Evolutionary conservation across 768 basidiomycete species (phyloP).

Genomic region (Lentinus tigrinus): DNA sequence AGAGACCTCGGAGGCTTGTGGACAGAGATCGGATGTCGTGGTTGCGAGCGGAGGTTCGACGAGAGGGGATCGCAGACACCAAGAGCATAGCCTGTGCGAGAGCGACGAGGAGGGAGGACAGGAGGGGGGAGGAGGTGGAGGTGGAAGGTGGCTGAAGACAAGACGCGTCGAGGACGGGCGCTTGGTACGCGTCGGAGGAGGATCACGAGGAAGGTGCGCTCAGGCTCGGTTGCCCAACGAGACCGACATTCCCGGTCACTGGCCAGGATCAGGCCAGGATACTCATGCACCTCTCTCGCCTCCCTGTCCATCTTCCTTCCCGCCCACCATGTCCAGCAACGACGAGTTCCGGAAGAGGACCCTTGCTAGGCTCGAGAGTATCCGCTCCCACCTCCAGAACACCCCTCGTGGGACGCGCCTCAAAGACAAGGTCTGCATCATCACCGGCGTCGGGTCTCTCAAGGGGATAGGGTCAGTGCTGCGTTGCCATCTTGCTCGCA

Average conservation of each 20-base stretch:
- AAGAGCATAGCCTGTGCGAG: neutral
- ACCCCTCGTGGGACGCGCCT: slow-evolving; percentile 56
- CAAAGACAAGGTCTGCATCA: slow-evolving; percentile 77
- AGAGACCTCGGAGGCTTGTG: no score
- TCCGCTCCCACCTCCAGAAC: slow-evolving; percentile 64
- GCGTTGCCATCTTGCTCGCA: neutral
- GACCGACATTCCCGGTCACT: neutral
- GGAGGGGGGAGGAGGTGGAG: neutral
- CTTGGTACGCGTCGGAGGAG: slow-evolving; percentile 19
- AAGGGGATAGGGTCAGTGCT: slow-evolving; percentile 81
- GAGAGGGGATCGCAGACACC: no score
- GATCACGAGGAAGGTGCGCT: neutral
- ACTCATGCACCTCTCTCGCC: neutral
- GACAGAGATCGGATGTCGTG: no score
- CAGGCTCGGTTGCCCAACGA: neutral
- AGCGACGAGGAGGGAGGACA: neutral
- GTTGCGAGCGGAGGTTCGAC: no score
- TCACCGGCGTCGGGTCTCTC: slow-evolving; percentile 85
- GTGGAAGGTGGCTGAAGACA: slow-evolving; percentile 46
- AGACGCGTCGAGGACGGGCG: slow-evolving; percentile 45
- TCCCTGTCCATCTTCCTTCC: neutral
- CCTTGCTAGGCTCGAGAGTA: slow-evolving; percentile 60
- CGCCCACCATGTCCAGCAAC: slow-evolving; percentile 10
- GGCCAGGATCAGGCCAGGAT: no score
- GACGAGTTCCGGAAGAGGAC: slow-evolving; percentile 62